Evolutionary conservation across 805 yeast genomes (phyloP).

Genomic region (Cyberlindnera samutprakarnensis): DNA sequence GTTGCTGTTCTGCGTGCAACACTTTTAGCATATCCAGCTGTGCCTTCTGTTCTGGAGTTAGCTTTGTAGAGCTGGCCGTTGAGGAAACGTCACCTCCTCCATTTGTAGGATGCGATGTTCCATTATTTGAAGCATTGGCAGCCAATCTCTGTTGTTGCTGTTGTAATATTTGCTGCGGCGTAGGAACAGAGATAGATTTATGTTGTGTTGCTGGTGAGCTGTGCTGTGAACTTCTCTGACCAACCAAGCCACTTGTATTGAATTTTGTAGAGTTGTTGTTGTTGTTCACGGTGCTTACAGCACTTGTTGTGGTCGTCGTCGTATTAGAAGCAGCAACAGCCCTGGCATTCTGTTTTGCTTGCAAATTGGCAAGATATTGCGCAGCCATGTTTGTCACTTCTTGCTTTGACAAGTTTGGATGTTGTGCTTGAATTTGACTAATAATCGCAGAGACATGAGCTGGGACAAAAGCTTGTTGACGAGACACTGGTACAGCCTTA

Average conservation of each 20-base stretch:
- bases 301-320: not conserved
- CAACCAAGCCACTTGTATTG: slow-evolving; percentile 2
- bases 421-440: slow-evolving; percentile 55
- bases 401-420: slow-evolving; percentile 54
- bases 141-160: slow-evolving; percentile 29
- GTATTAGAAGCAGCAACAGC: not conserved
- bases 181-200: slow-evolving; percentile 18
- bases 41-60: slow-evolving; percentile 24
- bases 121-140: slow-evolving; percentile 16
- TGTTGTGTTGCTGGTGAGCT: slow-evolving; percentile 8
- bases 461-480: slow-evolving; percentile 34
- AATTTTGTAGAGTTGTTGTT: not conserved
- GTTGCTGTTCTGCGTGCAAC: slow-evolving; percentile 22
- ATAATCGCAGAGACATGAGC: slow-evolving; percentile 61
- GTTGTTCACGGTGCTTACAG: slow-evolving; percentile 12
- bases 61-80: slow-evolving; percentile 1
- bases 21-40: slow-evolving; percentile 22
- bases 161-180: slow-evolving; percentile 33
- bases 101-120: not conserved
- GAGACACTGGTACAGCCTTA: slow-evolving; percentile 1
- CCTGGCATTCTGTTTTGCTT: slow-evolving; percentile 20
- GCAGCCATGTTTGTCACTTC: slow-evolving; percentile 64
- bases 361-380: slow-evolving; percentile 50
- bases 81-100: slow-evolving; percentile 5
- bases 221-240: slow-evolving; percentile 2